These are phyloP conservation scores for Colletotrichum sp. DNA, from an alignment of 2,329 filamentous ascomycete genomes.

Conservation along the genomic window DNA sequence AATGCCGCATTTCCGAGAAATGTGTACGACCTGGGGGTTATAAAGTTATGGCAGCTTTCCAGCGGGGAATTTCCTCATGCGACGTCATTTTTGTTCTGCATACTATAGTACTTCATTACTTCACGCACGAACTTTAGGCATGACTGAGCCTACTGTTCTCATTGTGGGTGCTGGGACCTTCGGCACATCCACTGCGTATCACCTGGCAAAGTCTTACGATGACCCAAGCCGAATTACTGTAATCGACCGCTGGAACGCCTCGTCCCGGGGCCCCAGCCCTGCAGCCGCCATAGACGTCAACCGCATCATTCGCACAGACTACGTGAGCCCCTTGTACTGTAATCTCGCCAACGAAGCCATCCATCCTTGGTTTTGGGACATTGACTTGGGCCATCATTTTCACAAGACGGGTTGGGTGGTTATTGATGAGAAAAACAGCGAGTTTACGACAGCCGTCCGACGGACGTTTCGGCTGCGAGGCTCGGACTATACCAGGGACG, in stretches of 20 bases:
- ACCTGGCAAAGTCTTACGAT: constrained; percentile 33
- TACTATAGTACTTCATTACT: too few relatives aligned
- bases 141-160: constrained; percentile 27
- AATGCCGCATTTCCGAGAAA: not conserved
- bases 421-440: not conserved
- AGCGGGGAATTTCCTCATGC: not conserved
- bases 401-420: constrained; percentile 4
- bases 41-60: not conserved
- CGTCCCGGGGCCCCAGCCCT: constrained; percentile 1
- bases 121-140: not conserved
- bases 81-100: not conserved
- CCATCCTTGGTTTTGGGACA: constrained; percentile 8
- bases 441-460: not conserved
- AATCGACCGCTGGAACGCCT: constrained; percentile 1
- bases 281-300: constrained; percentile 36
- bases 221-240: constrained; percentile 14
- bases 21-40: not conserved
- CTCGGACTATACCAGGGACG: not conserved
- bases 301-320: constrained; percentile 41
- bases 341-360: constrained; percentile 36
- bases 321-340: constrained; percentile 32
- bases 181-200: constrained; percentile 53
- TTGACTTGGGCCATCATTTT: constrained; percentile 2
- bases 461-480: not conserved
- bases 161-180: constrained; percentile 57